Percentiles rank a stretch among this genome's conserved stretches.
phyloP scores from a whole-genome alignment of 2,329 filamentous ascomycete genomes.

The Sporothrix sp. region DNA sequence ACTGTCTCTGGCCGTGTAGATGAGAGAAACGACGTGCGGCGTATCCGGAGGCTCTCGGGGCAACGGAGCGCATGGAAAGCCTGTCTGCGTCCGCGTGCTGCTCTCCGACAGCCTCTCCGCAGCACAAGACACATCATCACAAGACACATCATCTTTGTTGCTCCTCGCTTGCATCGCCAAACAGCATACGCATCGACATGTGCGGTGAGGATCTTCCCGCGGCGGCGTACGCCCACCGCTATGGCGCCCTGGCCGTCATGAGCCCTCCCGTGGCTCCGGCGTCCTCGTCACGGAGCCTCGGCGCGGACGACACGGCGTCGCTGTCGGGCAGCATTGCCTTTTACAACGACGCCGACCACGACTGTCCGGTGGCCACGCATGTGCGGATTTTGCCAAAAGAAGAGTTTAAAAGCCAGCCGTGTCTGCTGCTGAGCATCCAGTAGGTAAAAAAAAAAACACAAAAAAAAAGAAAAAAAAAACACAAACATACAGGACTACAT shows the following conservation, averaged over 20 bases:
- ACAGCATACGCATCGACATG: conserved; percentile 6
- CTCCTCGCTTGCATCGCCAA: neutral
- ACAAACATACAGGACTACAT: neutral
- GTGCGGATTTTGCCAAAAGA: too few relatives aligned
- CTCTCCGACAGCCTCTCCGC: too few relatives aligned
- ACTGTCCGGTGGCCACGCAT: conserved; percentile 17
- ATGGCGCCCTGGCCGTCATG: conserved; percentile 17
- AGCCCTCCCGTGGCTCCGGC: neutral
- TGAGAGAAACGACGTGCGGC: too few relatives aligned
- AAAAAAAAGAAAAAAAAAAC: too few relatives aligned
- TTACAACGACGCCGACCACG: conserved; percentile 15
- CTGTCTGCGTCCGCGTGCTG: too few relatives aligned
- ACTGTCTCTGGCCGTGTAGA: conserved; percentile 12
- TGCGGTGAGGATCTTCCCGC: conserved; percentile 14
- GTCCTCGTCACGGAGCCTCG: neutral
- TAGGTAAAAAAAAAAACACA: neutral
- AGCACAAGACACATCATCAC: too few relatives aligned
- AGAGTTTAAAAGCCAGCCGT: too few relatives aligned
- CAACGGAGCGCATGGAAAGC: neutral
- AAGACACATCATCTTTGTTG: neutral
- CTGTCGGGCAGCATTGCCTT: conserved; percentile 15
- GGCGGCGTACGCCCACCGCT: conserved; percentile 11
- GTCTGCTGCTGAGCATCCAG: conserved; percentile 13
- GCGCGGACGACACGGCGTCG: neutral
- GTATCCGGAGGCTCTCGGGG: too few relatives aligned